A percentile compares a stretch with the other conserved stretches of the same genome.
phyloP scores from a whole-genome alignment of 2,329 filamentous ascomycete species.

The Pestalotiopsis sp. region DNA sequence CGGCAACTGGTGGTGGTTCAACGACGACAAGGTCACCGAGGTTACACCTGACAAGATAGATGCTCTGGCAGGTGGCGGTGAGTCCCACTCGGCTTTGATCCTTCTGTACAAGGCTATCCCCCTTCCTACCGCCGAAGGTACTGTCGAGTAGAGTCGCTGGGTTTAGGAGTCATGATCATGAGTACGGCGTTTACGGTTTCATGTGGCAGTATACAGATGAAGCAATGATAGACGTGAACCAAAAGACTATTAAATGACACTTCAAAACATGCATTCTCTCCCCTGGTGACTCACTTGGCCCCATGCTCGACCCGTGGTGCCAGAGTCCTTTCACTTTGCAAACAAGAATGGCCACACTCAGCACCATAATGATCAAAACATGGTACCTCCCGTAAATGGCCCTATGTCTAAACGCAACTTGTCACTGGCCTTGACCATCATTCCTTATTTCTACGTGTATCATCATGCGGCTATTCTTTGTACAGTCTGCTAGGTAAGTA shows the following conservation, averaged over 20 bases:
- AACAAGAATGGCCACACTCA: too few species aligned
- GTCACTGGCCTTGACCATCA: too few species aligned
- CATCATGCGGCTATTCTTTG: too few species aligned
- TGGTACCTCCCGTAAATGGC: too few species aligned
- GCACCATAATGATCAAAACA: too few species aligned
- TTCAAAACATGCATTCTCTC: neutral
- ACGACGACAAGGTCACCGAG: conserved; percentile 95
- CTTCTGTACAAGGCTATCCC: conserved; percentile 77
- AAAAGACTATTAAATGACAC: neutral
- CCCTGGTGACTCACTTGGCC: neutral
- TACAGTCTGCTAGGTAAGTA: too few species aligned
- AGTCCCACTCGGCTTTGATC: conserved; percentile 82
- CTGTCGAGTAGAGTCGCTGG: conserved; percentile 25
- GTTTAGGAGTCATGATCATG: neutral
- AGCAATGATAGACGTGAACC: neutral
- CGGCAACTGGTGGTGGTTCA: conserved; percentile 99
- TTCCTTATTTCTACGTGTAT: too few species aligned
- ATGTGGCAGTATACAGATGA: neutral
- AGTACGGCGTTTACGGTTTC: neutral
- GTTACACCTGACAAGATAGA: conserved; percentile 91
- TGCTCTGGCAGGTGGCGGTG: conserved; percentile 84
- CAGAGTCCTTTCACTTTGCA: neutral
- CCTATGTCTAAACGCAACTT: too few species aligned
- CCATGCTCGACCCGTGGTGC: neutral
- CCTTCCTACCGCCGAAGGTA: conserved; percentile 60